Conservation (phyloP, 768 basidiomycete species). For the Psilocybe cyanescens region DNA sequence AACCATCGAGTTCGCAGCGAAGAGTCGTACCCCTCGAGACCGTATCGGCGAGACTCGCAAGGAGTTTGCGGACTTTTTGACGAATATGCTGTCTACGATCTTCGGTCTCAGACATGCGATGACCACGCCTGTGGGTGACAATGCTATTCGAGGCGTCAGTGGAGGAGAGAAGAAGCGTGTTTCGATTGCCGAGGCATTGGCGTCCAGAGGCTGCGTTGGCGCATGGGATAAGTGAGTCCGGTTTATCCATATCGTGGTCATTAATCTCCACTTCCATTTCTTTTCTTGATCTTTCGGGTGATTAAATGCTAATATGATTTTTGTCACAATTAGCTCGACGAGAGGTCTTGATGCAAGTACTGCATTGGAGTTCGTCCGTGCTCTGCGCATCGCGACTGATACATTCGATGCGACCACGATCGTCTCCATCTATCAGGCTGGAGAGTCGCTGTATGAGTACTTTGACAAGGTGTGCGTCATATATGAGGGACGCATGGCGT, state of each 20-base stretch:
- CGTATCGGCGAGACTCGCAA: slow-evolving; percentile 44
- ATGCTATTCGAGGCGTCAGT: slow-evolving; percentile 70
- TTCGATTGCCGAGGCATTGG: slow-evolving; percentile 69
- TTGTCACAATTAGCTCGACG: slow-evolving; percentile 50
- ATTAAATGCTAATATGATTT: too few species aligned
- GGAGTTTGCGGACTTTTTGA: slow-evolving; percentile 41
- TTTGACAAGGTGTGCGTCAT: slow-evolving; percentile 87
- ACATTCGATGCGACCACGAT: slow-evolving; percentile 58
- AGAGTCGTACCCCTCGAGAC: slow-evolving; percentile 64
- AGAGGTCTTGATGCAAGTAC: slow-evolving; percentile 70
- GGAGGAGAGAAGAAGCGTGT: slow-evolving; percentile 86
- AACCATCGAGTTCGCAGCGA: slow-evolving; percentile 72
- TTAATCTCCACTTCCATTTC: background rate
- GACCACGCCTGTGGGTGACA: slow-evolving; percentile 79
- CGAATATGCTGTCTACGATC: slow-evolving; percentile 61
- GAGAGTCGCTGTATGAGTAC: slow-evolving; percentile 59
- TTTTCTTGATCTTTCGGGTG: too few species aligned
- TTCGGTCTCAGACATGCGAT: slow-evolving; percentile 78
- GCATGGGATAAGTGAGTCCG: slow-evolving; percentile 67
- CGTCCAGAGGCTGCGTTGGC: slow-evolving; percentile 56
- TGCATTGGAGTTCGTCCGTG: slow-evolving; percentile 72
- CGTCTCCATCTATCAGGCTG: slow-evolving; percentile 84
- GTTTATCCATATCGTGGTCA: background rate
- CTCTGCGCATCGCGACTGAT: slow-evolving; percentile 68
- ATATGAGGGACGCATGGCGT: slow-evolving; percentile 74